These are phyloP conservation scores for Pascua guehoae DNA, from an alignment of 1,284 basidiomycete species.

Conservation along the genomic window DNA sequence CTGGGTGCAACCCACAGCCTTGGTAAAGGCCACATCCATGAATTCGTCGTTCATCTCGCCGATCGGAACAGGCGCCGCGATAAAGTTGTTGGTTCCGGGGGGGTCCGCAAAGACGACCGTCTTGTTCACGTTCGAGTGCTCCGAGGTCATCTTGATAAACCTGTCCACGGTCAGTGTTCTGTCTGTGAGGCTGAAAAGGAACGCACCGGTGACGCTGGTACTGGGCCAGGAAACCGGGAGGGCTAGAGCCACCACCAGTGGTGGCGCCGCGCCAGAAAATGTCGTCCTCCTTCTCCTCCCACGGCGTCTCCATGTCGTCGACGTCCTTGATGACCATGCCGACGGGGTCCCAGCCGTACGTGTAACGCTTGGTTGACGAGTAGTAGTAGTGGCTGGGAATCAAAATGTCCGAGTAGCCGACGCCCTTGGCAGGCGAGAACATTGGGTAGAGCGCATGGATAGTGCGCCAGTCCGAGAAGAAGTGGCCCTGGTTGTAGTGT, in stretches of 20 bases:
- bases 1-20: conserved; percentile 61
- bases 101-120: conserved; percentile 75
- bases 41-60: conserved; percentile 68
- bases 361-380: conserved; percentile 72
- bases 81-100: conserved; percentile 57
- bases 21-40: conserved; percentile 85
- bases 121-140: conserved; percentile 57
- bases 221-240: conserved; percentile 72
- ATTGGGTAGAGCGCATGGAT: conserved; percentile 81
- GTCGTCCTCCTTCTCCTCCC: conserved; percentile 53
- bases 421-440: conserved; percentile 79
- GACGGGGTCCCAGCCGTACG: conserved; percentile 82
- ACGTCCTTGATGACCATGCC: conserved; percentile 65
- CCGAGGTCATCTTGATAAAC: conserved; percentile 73
- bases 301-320: conserved; percentile 77
- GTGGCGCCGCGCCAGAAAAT: conserved; percentile 72
- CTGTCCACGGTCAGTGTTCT: conserved; percentile 45
- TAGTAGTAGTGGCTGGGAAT: conserved; percentile 95
- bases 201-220: conserved; percentile 82
- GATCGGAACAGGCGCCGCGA: conserved; percentile 62
- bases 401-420: conserved; percentile 79
- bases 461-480: conserved; percentile 91
- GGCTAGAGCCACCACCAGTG: conserved; percentile 83
- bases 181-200: conserved; percentile 6
- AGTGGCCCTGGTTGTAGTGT: conserved; percentile 82